Evolutionary conservation across 2,329 filamentous ascomycete genomes (phyloP).

Genomic region (Xylariaceae sp.): DNA sequence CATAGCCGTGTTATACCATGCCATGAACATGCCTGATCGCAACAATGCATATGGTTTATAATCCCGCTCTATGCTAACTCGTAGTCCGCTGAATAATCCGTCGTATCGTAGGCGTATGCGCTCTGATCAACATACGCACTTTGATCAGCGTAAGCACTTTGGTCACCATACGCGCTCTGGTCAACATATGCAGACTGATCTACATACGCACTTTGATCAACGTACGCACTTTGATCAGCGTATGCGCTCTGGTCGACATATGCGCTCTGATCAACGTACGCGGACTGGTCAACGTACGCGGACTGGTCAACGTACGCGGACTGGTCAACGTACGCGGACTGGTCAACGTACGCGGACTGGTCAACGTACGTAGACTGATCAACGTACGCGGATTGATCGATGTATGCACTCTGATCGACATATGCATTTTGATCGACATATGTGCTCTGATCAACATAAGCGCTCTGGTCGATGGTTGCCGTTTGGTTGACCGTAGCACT

Average conservation of each 20-base stretch:
- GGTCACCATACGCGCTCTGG: slow-evolving; percentile 10
- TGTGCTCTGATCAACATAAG: too few relatives aligned
- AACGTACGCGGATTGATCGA: neutral
- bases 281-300: neutral
- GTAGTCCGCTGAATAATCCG: slow-evolving; percentile 24
- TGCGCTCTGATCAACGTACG: slow-evolving; percentile 6
- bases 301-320: slow-evolving; percentile 9
- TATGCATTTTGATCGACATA: neutral
- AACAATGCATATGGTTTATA: neutral
- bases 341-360: slow-evolving; percentile 12
- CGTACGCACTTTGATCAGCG: slow-evolving; percentile 5
- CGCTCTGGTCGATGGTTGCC: neutral
- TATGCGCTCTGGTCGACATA: slow-evolving; percentile 7
- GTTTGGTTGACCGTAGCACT: neutral
- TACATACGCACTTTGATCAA: slow-evolving; percentile 5
- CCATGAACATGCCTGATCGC: neutral
- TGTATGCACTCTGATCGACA: neutral
- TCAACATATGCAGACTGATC: slow-evolving; percentile 3
- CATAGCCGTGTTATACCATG: too few relatives aligned
- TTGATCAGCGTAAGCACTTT: neutral
- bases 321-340: slow-evolving; percentile 7
- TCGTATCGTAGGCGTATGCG: slow-evolving; percentile 15
- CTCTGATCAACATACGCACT: slow-evolving; percentile 8
- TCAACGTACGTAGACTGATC: slow-evolving; percentile 1
- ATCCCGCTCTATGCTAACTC: neutral